Evolutionary conservation across 257 asterid species (phyloP).

Genomic region (Scutellaria baicalensis): DNA sequence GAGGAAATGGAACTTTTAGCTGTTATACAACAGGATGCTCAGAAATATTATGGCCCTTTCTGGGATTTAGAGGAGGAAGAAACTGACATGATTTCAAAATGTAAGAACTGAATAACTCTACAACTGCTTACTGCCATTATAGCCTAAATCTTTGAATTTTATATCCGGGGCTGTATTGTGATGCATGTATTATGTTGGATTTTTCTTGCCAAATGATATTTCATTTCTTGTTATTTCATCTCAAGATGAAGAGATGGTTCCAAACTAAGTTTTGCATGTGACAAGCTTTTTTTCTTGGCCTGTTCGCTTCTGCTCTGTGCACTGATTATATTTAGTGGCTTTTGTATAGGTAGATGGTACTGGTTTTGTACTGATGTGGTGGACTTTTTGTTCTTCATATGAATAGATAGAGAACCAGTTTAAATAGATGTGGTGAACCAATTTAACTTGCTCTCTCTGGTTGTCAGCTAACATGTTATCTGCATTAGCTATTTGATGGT

Average conservation of each 20-base stretch:
- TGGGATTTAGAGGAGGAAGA: slow-evolving; percentile 37
- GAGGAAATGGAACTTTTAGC: slow-evolving; percentile 33
- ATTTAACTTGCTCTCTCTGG: background rate
- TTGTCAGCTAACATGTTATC: background rate
- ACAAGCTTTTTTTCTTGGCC: background rate
- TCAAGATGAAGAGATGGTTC: background rate
- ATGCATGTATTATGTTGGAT: background rate
- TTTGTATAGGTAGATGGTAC: background rate
- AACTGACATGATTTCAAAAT: slow-evolving; percentile 5
- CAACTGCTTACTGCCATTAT: background rate
- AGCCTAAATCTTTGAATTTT: background rate
- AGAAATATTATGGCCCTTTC: slow-evolving; percentile 33
- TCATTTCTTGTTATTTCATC: background rate
- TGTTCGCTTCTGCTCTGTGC: background rate
- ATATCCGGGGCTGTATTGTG: background rate
- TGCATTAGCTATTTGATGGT: background rate
- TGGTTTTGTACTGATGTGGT: background rate
- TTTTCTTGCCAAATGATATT: background rate
- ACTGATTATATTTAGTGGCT: background rate
- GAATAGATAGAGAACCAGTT: background rate
- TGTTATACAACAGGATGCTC: slow-evolving; percentile 39
- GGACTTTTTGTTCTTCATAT: background rate
- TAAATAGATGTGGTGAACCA: too few relatives aligned
- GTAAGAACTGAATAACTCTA: slow-evolving; percentile 6
- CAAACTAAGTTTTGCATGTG: background rate